Percentiles rank a stretch among this genome's conserved stretches.
These are phyloP conservation scores for Yarrowia sp. DNA, from an alignment of 805 yeast genomes.

Conservation along the genomic window DNA sequence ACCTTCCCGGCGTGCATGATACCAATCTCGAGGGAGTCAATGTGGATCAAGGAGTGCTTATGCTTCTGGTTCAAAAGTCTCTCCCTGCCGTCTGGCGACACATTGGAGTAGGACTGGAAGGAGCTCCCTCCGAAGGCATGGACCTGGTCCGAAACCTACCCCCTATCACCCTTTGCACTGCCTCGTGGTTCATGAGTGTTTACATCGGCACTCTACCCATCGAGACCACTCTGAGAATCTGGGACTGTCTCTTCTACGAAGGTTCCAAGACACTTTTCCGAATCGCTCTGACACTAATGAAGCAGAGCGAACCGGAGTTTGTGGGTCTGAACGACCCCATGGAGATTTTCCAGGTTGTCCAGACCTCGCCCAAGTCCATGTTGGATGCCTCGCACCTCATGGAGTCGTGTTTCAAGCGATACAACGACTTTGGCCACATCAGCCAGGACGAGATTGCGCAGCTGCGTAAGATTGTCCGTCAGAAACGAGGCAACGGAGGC, in stretches of 20 bases:
- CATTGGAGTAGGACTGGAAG: conserved; percentile 54
- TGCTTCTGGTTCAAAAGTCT: conserved; percentile 84
- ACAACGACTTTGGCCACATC: conserved; percentile 62
- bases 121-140: conserved; percentile 45
- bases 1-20: conserved; percentile 90
- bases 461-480: conserved; percentile 78
- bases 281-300: conserved; percentile 78
- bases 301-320: conserved; percentile 73
- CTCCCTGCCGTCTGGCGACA: conserved; percentile 81
- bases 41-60: conserved; percentile 90
- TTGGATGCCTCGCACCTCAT: conserved; percentile 48
- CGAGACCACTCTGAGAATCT: conserved; percentile 83
- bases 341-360: conserved; percentile 84
- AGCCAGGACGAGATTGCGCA: conserved; percentile 82
- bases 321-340: conserved; percentile 54
- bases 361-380: conserved; percentile 75
- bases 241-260: conserved; percentile 96
- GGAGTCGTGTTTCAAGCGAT: conserved; percentile 45
- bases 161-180: conserved; percentile 90
- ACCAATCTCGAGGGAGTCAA: conserved; percentile 91
- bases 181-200: conserved; percentile 98
- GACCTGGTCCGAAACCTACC: conserved; percentile 73
- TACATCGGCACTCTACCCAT: conserved; percentile 90
- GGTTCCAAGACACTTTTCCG: conserved; percentile 87
- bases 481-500: conserved; percentile 47